Conservation (phyloP, 148 eudicot genomes). For the Persicaria tinctoria region DNA sequence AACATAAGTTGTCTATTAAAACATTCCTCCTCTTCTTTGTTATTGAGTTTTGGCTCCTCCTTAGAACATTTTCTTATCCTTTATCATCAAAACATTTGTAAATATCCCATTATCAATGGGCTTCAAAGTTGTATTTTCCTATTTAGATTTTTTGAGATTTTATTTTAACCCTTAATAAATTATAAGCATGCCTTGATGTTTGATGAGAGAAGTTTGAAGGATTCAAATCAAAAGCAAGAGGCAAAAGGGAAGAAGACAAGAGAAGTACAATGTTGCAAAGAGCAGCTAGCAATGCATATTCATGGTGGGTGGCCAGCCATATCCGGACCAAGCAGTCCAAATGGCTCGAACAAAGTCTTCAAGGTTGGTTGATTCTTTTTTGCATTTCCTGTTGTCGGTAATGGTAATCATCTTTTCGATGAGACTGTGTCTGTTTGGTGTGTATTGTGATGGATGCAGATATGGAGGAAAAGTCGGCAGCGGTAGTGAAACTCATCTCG, state of each 20-base stretch:
- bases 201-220: slow-evolving; percentile 1
- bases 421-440: background rate
- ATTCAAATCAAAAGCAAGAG: background rate
- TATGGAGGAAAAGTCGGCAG: slow-evolving; percentile 76
- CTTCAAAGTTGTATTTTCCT: slow-evolving; percentile 22
- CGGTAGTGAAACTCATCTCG: slow-evolving; percentile 56
- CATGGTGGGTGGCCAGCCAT: slow-evolving; percentile 49
- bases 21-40: slow-evolving; percentile 2
- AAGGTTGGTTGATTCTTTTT: slow-evolving; percentile 16
- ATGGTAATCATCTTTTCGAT: background rate
- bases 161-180: background rate
- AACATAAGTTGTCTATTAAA: slow-evolving; percentile 9
- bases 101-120: background rate
- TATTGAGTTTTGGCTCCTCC: slow-evolving; percentile 11
- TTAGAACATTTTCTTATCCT: background rate
- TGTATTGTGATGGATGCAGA: slow-evolving; percentile 28
- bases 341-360: slow-evolving; percentile 39
- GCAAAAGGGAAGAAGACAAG: background rate
- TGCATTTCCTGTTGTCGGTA: background rate
- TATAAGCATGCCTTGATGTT: background rate
- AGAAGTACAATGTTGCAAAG: slow-evolving; percentile 30
- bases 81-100: background rate
- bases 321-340: slow-evolving; percentile 38
- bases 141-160: slow-evolving; percentile 15
- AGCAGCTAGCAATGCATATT: slow-evolving; percentile 44